A percentile compares a stretch with the other conserved stretches of the same genome.
These are phyloP conservation scores for Immersiporthe knoxdaviesiana DNA, from an alignment of 2,329 filamentous ascomycete species.

Conservation along the genomic window DNA sequence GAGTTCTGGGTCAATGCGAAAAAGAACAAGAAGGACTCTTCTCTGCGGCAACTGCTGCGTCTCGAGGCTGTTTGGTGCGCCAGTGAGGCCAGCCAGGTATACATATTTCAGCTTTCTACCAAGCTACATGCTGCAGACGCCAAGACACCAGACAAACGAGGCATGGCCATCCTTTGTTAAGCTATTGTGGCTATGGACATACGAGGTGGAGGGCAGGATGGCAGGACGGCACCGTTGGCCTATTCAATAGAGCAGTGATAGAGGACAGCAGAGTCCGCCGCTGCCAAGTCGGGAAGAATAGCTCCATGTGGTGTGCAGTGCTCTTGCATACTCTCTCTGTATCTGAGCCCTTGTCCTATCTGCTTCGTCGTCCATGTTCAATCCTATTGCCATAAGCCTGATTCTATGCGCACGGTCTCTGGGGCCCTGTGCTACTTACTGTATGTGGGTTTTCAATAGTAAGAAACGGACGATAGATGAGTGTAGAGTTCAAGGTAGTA, in stretches of 20 bases:
- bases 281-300: not conserved
- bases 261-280: not conserved
- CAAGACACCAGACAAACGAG: not conserved
- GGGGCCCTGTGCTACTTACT: not conserved
- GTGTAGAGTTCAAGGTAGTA: not conserved
- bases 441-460: not conserved
- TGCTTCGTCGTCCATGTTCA: not conserved
- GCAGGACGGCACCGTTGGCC: not conserved
- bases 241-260: not conserved
- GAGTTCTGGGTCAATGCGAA: not conserved
- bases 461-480: not conserved
- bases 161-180: not conserved
- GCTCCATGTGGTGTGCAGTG: not conserved
- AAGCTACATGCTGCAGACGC: not conserved
- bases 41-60: not conserved
- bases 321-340: not conserved
- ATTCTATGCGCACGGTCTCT: not conserved
- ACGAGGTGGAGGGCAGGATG: not conserved
- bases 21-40: not conserved
- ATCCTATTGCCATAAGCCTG: not conserved
- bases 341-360: not conserved
- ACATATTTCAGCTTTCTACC: not conserved
- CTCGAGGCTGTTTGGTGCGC: not conserved
- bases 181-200: not conserved
- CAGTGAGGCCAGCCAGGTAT: not conserved